These are phyloP conservation scores for Vaccinium macrocarpon DNA, from an alignment of 148 eudicot genomes.

Conservation along the genomic window DNA sequence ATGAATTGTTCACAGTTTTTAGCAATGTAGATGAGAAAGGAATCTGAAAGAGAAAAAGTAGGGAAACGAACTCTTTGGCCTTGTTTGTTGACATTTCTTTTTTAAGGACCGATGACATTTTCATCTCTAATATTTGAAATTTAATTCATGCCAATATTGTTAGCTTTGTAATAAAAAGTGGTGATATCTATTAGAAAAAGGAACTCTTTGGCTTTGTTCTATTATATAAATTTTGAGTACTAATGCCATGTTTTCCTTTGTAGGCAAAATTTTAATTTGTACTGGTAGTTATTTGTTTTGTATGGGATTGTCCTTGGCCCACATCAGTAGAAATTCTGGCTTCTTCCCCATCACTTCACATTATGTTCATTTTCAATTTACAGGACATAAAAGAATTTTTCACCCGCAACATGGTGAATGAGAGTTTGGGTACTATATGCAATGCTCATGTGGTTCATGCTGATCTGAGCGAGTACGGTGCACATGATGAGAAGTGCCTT, in stretches of 20 bases:
- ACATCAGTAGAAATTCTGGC: neutral
- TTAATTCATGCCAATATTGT: neutral
- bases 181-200: neutral
- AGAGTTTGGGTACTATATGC: constrained; percentile 79
- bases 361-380: constrained; percentile 1
- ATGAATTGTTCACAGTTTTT: neutral
- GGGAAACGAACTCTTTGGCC: neutral
- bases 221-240: neutral
- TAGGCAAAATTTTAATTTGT: no score
- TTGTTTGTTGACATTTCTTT: neutral
- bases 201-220: neutral
- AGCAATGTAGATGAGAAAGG: neutral
- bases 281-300: neutral
- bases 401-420: constrained; percentile 79
- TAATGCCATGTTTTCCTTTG: neutral
- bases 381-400: constrained; percentile 86
- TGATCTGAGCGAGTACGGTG: constrained; percentile 59
- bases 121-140: neutral
- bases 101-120: neutral
- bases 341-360: neutral
- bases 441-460: constrained; percentile 97
- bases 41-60: neutral
- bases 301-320: neutral
- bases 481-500: constrained; percentile 68
- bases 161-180: neutral